These are phyloP conservation scores for Salicornia ramosissima DNA, from an alignment of 148 eudicot species.

Conservation along the genomic window DNA sequence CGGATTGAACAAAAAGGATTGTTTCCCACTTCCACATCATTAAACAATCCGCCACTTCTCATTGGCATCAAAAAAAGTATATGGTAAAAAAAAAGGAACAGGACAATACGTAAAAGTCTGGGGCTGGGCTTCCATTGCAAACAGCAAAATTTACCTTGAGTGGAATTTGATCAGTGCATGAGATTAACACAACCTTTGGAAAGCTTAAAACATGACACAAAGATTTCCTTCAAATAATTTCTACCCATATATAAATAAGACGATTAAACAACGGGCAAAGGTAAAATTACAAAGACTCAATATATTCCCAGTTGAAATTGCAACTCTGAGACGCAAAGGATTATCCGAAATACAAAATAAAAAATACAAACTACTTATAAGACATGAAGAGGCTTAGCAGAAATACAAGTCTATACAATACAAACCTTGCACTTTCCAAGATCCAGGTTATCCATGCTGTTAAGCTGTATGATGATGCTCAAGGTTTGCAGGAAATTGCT, in stretches of 20 bases:
- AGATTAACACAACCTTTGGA: background rate
- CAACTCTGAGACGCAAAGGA: slow-evolving; percentile 10
- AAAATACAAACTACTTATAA: slow-evolving; percentile 8
- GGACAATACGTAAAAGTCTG: background rate
- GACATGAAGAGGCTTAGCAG: background rate
- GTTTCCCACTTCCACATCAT: background rate
- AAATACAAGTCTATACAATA: slow-evolving; percentile 6
- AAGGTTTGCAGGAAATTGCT: slow-evolving; percentile 24
- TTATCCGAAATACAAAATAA: background rate
- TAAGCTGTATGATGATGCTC: slow-evolving; percentile 16
- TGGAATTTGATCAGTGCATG: background rate
- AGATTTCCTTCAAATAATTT: slow-evolving; percentile 6
- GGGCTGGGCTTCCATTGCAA: background rate
- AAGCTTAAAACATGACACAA: background rate
- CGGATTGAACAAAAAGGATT: background rate
- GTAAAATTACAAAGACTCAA: background rate
- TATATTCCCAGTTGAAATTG: background rate
- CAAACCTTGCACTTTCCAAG: slow-evolving; percentile 25
- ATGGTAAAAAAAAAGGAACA: too few species aligned
- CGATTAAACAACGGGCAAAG: background rate
- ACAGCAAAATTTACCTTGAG: background rate
- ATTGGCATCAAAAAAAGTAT: background rate
- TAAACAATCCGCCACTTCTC: background rate
- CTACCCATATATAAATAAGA: background rate
- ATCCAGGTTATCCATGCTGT: slow-evolving; percentile 13